Percentiles rank a stretch among this genome's conserved stretches.
Evolutionary conservation across 768 basidiomycete genomes (phyloP).

Genomic region (Pleurotus djamor): DNA sequence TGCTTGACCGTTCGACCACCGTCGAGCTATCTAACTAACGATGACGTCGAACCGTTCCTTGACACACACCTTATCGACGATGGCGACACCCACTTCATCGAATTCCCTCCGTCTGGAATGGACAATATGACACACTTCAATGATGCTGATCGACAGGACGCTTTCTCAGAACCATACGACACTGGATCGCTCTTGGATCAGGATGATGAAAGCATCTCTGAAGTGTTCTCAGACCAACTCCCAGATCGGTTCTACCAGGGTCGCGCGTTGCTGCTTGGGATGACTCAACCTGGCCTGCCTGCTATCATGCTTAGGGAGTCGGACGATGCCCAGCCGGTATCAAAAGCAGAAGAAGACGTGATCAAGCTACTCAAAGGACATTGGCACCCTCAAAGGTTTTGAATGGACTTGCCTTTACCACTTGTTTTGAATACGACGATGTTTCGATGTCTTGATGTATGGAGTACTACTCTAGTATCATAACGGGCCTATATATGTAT

Average conservation of each 20-base stretch:
- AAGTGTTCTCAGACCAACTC: neutral
- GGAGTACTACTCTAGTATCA: too few relatives aligned
- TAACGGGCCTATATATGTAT: too few relatives aligned
- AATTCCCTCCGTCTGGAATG: too few relatives aligned
- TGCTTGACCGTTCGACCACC: too few relatives aligned
- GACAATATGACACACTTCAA: too few relatives aligned
- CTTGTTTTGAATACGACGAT: neutral
- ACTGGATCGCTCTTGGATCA: neutral
- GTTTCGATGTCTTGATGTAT: neutral
- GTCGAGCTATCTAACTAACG: too few relatives aligned
- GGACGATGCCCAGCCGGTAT: constrained; percentile 22
- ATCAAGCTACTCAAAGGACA: constrained; percentile 53
- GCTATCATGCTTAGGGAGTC: neutral
- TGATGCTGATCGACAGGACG: too few relatives aligned
- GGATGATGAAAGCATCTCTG: neutral
- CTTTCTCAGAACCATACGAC: neutral
- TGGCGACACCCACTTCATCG: too few relatives aligned
- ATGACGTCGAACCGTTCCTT: too few relatives aligned
- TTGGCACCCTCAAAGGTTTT: constrained; percentile 65
- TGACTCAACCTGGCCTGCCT: constrained; percentile 13
- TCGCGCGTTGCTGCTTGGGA: constrained; percentile 45
- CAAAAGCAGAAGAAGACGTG: constrained; percentile 61
- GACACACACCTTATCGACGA: too few relatives aligned
- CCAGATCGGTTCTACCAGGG: constrained; percentile 45
- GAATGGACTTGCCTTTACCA: constrained; percentile 11